These are phyloP conservation scores for Lepidopterella palustris DNA, from an alignment of 495 filamentous ascomycete genomes.

Conservation along the genomic window DNA sequence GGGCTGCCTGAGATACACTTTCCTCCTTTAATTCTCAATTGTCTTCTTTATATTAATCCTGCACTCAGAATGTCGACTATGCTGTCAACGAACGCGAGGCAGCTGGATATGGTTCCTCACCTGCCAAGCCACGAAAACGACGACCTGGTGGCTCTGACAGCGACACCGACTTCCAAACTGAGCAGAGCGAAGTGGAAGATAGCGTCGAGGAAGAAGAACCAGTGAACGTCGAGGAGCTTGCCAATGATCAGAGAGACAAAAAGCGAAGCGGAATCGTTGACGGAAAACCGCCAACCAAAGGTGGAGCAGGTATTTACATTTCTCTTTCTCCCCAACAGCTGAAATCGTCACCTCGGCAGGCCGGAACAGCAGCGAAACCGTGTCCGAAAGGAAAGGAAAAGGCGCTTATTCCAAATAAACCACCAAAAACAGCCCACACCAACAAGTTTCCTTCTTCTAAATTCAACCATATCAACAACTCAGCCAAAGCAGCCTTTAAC, in stretches of 20 bases:
- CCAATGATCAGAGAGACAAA: not conserved
- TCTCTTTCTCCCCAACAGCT: not conserved
- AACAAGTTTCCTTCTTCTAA: not conserved
- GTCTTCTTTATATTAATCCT: not conserved
- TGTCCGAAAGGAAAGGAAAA: no score
- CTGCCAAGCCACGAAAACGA: constrained; percentile 37
- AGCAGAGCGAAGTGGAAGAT: constrained; percentile 31
- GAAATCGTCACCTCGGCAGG: not conserved
- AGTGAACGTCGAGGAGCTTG: constrained; percentile 13
- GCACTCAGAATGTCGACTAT: constrained; percentile 19
- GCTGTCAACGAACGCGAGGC: constrained; percentile 15
- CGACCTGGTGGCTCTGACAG: constrained; percentile 30
- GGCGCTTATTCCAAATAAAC: not conserved
- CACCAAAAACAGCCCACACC: not conserved
- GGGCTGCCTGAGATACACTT: constrained; percentile 32
- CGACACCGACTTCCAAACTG: constrained; percentile 50
- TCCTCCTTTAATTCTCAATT: not conserved
- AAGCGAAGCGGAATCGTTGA: not conserved
- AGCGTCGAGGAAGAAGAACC: constrained; percentile 31
- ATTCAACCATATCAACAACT: not conserved
- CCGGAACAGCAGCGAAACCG: not conserved
- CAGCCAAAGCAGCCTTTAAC: not conserved
- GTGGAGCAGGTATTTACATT: constrained; percentile 10
- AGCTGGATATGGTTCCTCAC: constrained; percentile 3
- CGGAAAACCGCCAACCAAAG: not conserved